phyloP scores from a whole-genome alignment of 768 basidiomycete species.

The Lepiota venenata region DNA sequence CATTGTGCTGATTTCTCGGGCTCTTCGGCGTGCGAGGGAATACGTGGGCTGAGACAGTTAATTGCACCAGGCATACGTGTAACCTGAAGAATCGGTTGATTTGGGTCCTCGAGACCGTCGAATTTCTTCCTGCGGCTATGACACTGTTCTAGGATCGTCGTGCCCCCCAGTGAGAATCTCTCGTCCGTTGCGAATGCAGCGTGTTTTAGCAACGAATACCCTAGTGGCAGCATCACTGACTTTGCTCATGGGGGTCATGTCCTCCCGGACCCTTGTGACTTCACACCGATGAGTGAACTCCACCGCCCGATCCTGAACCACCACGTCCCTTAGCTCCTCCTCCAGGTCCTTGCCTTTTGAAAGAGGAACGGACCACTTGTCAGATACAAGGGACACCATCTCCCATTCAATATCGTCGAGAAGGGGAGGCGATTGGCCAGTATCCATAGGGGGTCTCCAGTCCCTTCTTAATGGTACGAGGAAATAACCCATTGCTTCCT shows the following conservation, averaged over 20 bases:
- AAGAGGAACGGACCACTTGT: slow-evolving; percentile 50
- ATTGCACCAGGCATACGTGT: slow-evolving; percentile 42
- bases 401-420: slow-evolving; percentile 60
- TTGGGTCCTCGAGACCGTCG: slow-evolving; percentile 52
- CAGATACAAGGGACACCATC: slow-evolving; percentile 46
- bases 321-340: slow-evolving; percentile 52
- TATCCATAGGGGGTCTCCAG: slow-evolving; percentile 31
- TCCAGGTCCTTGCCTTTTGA: slow-evolving; percentile 34
- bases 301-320: slow-evolving; percentile 75
- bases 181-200: slow-evolving; percentile 4
- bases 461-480: slow-evolving; percentile 52
- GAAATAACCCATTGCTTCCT: slow-evolving; percentile 59
- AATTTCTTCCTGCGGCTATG: slow-evolving; percentile 51
- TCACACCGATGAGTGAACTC: slow-evolving; percentile 74
- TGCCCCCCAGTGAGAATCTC: slow-evolving; percentile 5
- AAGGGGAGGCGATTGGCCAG: slow-evolving; percentile 27
- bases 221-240: slow-evolving; percentile 61
- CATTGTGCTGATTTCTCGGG: slow-evolving; percentile 53
- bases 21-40: slow-evolving; percentile 31
- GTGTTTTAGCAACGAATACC: slow-evolving; percentile 18
- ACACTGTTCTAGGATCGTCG: slow-evolving; percentile 7
- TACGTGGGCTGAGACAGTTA: slow-evolving; percentile 57
- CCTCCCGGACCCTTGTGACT: slow-evolving; percentile 50
- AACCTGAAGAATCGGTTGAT: slow-evolving; percentile 75
- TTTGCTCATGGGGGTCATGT: slow-evolving; percentile 72